A percentile compares a stretch with the other conserved stretches of the same genome.
phyloP scores from a whole-genome alignment of 371 early-diverging fungal genomes.

The Saksenaea oblongispora region DNA sequence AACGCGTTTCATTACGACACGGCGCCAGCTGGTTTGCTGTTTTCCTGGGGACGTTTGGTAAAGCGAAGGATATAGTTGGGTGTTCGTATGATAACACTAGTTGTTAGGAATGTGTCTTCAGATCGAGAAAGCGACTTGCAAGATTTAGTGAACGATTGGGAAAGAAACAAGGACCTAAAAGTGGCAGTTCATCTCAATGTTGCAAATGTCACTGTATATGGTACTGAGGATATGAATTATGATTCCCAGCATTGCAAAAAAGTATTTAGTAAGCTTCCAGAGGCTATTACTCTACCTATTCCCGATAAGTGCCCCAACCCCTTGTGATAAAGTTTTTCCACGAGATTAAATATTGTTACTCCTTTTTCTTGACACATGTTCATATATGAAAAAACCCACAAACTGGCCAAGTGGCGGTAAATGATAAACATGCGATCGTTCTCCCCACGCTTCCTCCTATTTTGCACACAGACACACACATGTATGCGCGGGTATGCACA shows the following conservation, averaged over 20 bases:
- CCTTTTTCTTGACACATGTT: neutral
- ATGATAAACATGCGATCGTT: no score
- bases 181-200: slow-evolving; percentile 26
- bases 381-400: no score
- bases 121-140: slow-evolving; percentile 45
- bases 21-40: slow-evolving; percentile 47
- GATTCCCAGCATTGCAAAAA: slow-evolving; percentile 32
- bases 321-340: neutral
- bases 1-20: slow-evolving; percentile 41
- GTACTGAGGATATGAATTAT: slow-evolving; percentile 30
- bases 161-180: slow-evolving; percentile 31
- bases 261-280: slow-evolving; percentile 8
- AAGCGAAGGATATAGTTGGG: neutral
- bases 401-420: no score
- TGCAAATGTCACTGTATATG: slow-evolving; percentile 37
- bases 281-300: slow-evolving; percentile 29
- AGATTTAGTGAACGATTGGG: slow-evolving; percentile 35
- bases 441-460: no score
- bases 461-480: no score
- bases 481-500: no score
- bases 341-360: no score
- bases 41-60: slow-evolving; percentile 50
- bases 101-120: slow-evolving; percentile 46
- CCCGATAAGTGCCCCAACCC: slow-evolving; percentile 37
- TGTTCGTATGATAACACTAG: no score